Evolutionary conservation across 179 eudicot species (phyloP), one percentile per base, ranked within the genome.

Genomic region (Beta lomatogona): DNA sequence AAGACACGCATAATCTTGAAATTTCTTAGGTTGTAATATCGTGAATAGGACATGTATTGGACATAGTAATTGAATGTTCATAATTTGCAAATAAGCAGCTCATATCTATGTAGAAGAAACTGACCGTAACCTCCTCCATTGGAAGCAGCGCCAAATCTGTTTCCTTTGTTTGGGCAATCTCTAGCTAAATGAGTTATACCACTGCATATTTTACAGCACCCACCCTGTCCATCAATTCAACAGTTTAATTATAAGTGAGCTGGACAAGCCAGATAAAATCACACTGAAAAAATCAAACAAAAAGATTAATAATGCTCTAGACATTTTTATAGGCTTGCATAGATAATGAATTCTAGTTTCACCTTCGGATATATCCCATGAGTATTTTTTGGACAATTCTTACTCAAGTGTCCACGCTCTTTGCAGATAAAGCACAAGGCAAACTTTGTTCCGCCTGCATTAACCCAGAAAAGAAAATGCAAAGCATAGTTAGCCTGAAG

Each of bases 281-380:
- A 4, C 65, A 65, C 25, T 52, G 22, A 36, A 46, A 15, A 22
- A 12, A 4, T 21, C 28, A 14, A 73, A 0, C 60, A 70, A 59
- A 41, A 65, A 77, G 12, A 31, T 18, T 2, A 14, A 14, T 31
- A 59, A 5, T 10, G n/a, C 15, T 18, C 77, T n/a, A 10, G 50
- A 68, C 36, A n/a, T 41, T 2, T 36, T 36, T 36, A 61, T 15
- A 54, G 16, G 68, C 36, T 44, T 74, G 80, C 72, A 65, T 61
- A 28, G 6, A 79, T 31, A 45, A 14, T 11, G 15, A 18, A 46
- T 64, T 65, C 59, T 14, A 4, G 22, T n/a, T 57, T 75, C 89
- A 93, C 99, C 98, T 96, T 94, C 22, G 98, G 98, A 84, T 96
- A 96, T 68, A 96, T 94, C 50, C 99, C 99, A 79, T 93, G 98